These are phyloP conservation scores for Phytophthora podocarpi DNA, from an alignment of 352 stramenopile genomes.

Conservation along the genomic window DNA sequence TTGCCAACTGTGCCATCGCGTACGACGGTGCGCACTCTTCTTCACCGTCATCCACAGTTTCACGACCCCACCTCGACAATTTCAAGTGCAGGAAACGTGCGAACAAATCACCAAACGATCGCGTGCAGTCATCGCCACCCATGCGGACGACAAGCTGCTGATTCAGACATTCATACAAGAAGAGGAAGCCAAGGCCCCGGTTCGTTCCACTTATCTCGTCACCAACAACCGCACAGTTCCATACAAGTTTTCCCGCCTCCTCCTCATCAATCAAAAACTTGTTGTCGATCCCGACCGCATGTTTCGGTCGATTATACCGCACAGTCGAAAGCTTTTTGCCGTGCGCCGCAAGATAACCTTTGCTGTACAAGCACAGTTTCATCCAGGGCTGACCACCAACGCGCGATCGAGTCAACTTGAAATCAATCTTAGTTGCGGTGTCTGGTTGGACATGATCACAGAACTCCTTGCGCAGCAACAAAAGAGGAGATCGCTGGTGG, in stretches of 20 bases:
- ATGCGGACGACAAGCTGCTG: conserved; percentile 67
- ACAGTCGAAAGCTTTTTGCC: conserved; percentile 84
- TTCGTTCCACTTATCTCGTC: conserved; percentile 87
- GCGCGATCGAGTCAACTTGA: conserved; percentile 70
- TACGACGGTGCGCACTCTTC: conserved; percentile 78
- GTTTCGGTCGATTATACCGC: conserved; percentile 83
- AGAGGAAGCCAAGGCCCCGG: conserved; percentile 76
- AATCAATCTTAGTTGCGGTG: conserved; percentile 42
- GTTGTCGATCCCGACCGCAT: conserved; percentile 52
- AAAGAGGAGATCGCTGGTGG: conserved; percentile 68
- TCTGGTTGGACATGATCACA: conserved; percentile 56
- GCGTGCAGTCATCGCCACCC: conserved; percentile 72
- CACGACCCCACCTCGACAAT: conserved; percentile 80
- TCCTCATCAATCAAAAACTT: conserved; percentile 80
- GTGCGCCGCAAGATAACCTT: conserved; percentile 73
- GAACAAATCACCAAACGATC: conserved; percentile 79
- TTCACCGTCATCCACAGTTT: conserved; percentile 86
- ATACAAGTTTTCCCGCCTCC: conserved; percentile 80
- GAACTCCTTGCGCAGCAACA: conserved; percentile 70
- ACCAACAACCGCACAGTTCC: conserved; percentile 81
- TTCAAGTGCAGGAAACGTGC: conserved; percentile 85
- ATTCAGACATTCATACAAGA: conserved; percentile 86
- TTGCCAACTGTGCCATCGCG: conserved; percentile 75
- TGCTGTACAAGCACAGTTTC: conserved; percentile 80
- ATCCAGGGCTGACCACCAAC: conserved; percentile 87